Evolutionary conservation across 2,329 filamentous ascomycete genomes (phyloP), one percentile per base, ranked within the genome.

Genomic region (Colletotrichum sp.): DNA sequence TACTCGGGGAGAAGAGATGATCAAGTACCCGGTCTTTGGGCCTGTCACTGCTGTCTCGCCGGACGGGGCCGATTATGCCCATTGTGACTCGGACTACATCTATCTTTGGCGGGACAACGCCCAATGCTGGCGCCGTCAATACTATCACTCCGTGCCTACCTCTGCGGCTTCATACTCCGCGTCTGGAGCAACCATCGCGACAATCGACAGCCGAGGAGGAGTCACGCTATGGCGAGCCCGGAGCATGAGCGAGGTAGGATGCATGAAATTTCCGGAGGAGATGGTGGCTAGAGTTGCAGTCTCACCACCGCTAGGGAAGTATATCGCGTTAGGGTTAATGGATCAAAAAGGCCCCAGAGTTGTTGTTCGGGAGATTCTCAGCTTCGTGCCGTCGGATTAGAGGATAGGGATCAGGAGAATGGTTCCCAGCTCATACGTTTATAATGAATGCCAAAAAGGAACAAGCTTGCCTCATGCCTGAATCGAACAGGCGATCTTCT

Each of bases 401-500:
- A 28, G 58, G 4, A 34, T 18, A 16, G 5, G 21, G 28, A 24
- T 5, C 10, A 52, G 43, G 30, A 34, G 28, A 16, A 10, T 9
- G 28, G 58, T 36, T 21, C 58, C 2, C 26, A 24, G 16, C 21
- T 15, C 10, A 21, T 3, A 63, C 10, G 57, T 34, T 3, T 63
- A 4, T 34, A 36, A 34, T 26, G 10, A 32, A 16, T 18, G 24
- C 24, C 61, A 61, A 61, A 69, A 69, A 60, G 21, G 5, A 32
- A 61, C 34, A 28, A 30, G 18, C 2, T 24, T 69, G 67, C 67
- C 67, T 69, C 67, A 69, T 61, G 55, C 67, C 67, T 69, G 55
- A 69, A 61, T 69, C 67, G 67, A 69, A 69, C 67, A 69, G 55
- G 67, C 67, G 67, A 61, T 69, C 67, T 69, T 60, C 67, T 69